phyloP scores from a whole-genome alignment of 805 yeast genomes.

The Candida endomychidarum region DNA sequence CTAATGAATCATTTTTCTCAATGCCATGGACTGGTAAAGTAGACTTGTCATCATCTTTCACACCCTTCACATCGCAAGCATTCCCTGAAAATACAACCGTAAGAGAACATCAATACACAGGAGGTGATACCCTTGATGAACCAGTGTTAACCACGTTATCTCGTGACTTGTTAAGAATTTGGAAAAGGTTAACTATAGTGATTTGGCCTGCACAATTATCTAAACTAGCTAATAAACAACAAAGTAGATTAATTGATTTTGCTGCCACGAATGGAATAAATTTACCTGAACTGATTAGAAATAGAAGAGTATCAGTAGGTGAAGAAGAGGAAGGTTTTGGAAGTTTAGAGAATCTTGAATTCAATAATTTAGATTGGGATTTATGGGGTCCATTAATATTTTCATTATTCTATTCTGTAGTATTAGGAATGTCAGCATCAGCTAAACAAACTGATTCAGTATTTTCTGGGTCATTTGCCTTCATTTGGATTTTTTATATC shows the following conservation, averaged over 20 bases:
- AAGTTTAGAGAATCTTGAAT: conserved; percentile 17
- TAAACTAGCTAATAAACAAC: conserved; percentile 36
- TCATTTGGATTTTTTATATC: conserved; percentile 62
- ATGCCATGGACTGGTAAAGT: conserved; percentile 20
- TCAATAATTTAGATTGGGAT: conserved; percentile 52
- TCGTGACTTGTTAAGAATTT: conserved; percentile 38
- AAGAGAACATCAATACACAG: conserved; percentile 54
- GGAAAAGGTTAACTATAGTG: conserved; percentile 36
- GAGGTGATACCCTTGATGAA: conserved; percentile 73
- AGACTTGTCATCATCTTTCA: conserved; percentile 35
- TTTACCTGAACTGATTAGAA: conserved; percentile 33
- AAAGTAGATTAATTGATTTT: conserved; percentile 30
- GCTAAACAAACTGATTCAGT: conserved; percentile 48
- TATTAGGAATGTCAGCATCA: conserved; percentile 49
- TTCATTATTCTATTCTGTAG: conserved; percentile 53
- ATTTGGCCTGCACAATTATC: conserved; percentile 45
- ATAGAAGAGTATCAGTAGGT: conserved; percentile 28
- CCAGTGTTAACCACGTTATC: conserved; percentile 58
- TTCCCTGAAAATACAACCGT: conserved; percentile 25
- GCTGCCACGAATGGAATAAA: conserved; percentile 37
- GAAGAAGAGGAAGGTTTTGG: conserved; percentile 25
- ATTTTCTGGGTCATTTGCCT: conserved; percentile 62
- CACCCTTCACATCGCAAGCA: conserved; percentile 27
- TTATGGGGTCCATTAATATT: conserved; percentile 73
- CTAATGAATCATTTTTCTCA: not conserved